These are phyloP conservation scores for Boletus speciosus DNA, from an alignment of 768 basidiomycete genomes.

Conservation along the genomic window DNA sequence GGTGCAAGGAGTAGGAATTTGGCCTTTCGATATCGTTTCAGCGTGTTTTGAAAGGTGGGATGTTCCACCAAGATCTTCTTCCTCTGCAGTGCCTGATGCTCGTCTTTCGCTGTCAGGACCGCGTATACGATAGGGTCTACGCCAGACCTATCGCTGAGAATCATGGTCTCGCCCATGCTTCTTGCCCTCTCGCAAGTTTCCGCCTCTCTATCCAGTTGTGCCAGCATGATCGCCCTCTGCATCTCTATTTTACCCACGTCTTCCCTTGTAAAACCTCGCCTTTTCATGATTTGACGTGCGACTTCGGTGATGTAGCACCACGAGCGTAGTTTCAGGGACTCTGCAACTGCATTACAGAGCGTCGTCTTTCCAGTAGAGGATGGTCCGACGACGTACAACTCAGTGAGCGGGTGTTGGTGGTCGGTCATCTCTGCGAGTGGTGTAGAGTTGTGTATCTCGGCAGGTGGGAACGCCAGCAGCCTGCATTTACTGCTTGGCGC, in stretches of 20 bases:
- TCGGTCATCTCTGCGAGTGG: constrained; percentile 15
- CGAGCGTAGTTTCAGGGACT: constrained; percentile 37
- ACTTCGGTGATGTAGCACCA: constrained; percentile 55
- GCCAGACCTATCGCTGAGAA: constrained; percentile 63
- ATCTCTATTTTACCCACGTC: constrained; percentile 51
- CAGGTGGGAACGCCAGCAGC: constrained; percentile 17
- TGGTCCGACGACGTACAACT: constrained; percentile 49
- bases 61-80: constrained; percentile 34
- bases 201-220: constrained; percentile 48
- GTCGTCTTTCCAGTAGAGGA: constrained; percentile 73
- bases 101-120: constrained; percentile 40
- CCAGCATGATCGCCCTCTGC: constrained; percentile 61
- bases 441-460: background rate
- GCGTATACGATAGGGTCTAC: constrained; percentile 65
- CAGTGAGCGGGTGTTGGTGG: constrained; percentile 11
- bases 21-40: constrained; percentile 44
- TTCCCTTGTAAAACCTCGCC: constrained; percentile 49
- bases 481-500: constrained; percentile 4
- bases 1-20: constrained; percentile 54
- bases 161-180: constrained; percentile 24
- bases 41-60: constrained; percentile 38
- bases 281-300: constrained; percentile 54
- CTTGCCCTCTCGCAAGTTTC: constrained; percentile 11
- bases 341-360: constrained; percentile 50
- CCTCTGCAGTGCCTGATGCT: constrained; percentile 35